These are phyloP conservation scores for Jamesozyma spencerorum DNA, from an alignment of 805 yeast species.

Conservation along the genomic window DNA sequence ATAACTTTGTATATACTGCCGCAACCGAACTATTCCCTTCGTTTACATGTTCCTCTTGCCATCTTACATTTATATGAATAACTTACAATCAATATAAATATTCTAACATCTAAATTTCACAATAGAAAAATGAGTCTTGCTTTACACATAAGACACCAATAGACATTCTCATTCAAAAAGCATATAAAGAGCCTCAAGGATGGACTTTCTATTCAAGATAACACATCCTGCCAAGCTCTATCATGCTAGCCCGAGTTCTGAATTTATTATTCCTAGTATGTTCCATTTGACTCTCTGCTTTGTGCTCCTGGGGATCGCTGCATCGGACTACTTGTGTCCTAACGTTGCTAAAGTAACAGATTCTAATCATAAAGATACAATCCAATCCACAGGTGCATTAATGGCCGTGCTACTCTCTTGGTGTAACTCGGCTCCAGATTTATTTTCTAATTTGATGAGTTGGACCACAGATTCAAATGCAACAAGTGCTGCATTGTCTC, in stretches of 20 bases:
- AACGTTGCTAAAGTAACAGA: constrained; percentile 28
- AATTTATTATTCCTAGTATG: constrained; percentile 20
- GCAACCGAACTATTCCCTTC: not conserved
- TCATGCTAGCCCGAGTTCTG: constrained; percentile 12
- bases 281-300: constrained; percentile 23
- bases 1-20: too few species aligned
- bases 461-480: constrained; percentile 23
- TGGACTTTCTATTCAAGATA: constrained; percentile 18
- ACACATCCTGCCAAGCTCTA: constrained; percentile 26
- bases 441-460: constrained; percentile 30
- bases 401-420: constrained; percentile 29
- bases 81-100: not conserved
- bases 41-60: not conserved
- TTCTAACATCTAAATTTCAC: not conserved
- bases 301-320: constrained; percentile 28
- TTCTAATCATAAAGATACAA: constrained; percentile 1
- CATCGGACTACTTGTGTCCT: constrained; percentile 30
- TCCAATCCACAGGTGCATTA: constrained; percentile 14
- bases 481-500: constrained; percentile 24
- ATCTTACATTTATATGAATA: not conserved
- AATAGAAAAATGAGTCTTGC: not conserved
- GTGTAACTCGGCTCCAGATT: constrained; percentile 33
- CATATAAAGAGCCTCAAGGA: constrained; percentile 1
- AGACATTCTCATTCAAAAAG: too few species aligned
- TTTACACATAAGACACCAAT: too few species aligned